Evolutionary conservation across 495 filamentous ascomycete species (phyloP), one percentile per base, ranked within the genome.

Genomic region (Beverwykella pulmonaria): DNA sequence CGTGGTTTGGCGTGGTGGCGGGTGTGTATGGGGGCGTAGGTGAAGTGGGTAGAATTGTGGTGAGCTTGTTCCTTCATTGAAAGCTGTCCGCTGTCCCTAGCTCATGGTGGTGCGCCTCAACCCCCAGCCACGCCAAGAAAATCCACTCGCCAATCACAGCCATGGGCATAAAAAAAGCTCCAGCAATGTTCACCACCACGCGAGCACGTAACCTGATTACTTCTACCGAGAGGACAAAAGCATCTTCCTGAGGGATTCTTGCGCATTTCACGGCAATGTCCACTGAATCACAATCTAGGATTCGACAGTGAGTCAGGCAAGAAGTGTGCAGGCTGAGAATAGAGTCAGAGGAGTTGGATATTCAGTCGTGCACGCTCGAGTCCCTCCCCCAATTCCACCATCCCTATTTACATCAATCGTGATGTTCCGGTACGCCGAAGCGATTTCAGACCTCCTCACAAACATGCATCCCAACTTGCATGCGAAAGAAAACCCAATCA

Each of bases 401-500:
- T 44, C 39, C 50, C 20, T 67, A 67, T 67, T 54, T 67, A 67
- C 64, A 67, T 61, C 64, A 34, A 15, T 34, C n/a, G 26, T 53
- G 56, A 67, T 67, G 57, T 67, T 30, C 63, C 29, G 26, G 36
- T 67, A 52, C 63, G 63, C 63, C 63, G 57, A 46, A 54, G 55
- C 55, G 32, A 44, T 26, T 17, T 25, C 50, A 44, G 39, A 61
- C 55, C 25, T 57, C 64, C 58, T 44, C 41, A 32, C 44, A 47
- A 1, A 25, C 56, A 48, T 59, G 56, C 56, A 22, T 29, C 22
- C 56, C 36, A 15, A 19, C 56, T 23, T 47, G 64, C 57, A 67
- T 67, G 64, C 63, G 19, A 55, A 66, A 60, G 59, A 53, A 67
- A 67, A 67, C 57, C 57, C 57, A 55, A n/a, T 56, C 49, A 57